Base-by-base conservation (phyloP, 1,139 yeast species). In the Wickerhamomyces sp. region DNA sequence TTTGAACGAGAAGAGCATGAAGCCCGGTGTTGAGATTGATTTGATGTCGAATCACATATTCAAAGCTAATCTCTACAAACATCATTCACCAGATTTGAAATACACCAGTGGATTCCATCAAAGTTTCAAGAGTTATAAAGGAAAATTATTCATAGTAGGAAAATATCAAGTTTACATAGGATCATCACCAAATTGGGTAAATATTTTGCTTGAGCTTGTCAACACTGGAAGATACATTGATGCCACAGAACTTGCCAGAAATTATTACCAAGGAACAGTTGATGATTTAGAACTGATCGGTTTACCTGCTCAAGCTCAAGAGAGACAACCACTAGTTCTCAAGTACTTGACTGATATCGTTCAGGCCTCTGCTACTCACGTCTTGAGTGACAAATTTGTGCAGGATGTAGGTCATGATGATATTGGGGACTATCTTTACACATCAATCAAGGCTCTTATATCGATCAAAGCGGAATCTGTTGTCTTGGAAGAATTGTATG, bases 171-270 rank as follows among this genome's bases (percentile, higher is more conserved):
- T 78, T 23, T 61, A 60, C 6, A 65, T 78, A 12, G 93, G 89
- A 0, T 62, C 76, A 13, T 58, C 78, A 12, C 64, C 78, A 5
- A 78, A 73, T 46, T 86, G 95, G 95, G 87, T 88, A 0, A 93
- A 84, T 48, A 62, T 72, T 16, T 54, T 86, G 2, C 55, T 75
- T 37, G 68, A 62, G 12, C 55, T 75, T 12, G 61, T 85, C 42
- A 62, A 72, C 9, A 47, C 57, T 6, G 73, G 72, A 1, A 59
- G 69, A 23, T 81, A 78, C 39, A 57, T 70, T 11, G 61, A 59
- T 3, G 91, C 93, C 0, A 64, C 85, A 19, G 57, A 63, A 5
- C 59, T 70, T 10, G 81, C 84, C 0, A 64, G 72, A 32, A 59
- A 60, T 12, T 82, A 72, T 52, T 85, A 75, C 51, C 47, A 52